phyloP scores from a whole-genome alignment of 768 basidiomycete genomes.

The Cystoderma amianthinum region DNA sequence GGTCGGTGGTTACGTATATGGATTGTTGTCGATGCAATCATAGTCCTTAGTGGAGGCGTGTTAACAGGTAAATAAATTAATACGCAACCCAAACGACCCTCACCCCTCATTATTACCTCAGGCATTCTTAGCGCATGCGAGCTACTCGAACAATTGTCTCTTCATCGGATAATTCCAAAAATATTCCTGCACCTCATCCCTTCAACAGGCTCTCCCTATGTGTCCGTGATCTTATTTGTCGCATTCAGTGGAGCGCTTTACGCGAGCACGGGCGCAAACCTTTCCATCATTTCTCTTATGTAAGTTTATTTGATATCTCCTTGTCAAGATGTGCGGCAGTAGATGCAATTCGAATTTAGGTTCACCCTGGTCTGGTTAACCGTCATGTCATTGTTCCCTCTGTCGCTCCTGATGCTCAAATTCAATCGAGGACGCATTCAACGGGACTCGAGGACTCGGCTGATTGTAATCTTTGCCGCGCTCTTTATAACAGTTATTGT shows the following conservation, averaged over 20 bases:
- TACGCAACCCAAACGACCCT: not conserved
- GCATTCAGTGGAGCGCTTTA: slow-evolving; percentile 47
- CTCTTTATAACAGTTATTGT: slow-evolving; percentile 33
- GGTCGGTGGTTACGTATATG: slow-evolving; percentile 57
- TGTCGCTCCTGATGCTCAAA: slow-evolving; percentile 51
- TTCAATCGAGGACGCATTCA: slow-evolving; percentile 59
- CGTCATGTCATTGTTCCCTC: slow-evolving; percentile 58
- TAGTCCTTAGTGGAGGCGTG: slow-evolving; percentile 70
- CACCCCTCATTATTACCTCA: slow-evolving; percentile 9
- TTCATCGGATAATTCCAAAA: slow-evolving; percentile 54
- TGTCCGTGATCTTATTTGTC: slow-evolving; percentile 44
- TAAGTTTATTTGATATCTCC: slow-evolving; percentile 16
- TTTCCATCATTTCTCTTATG: slow-evolving; percentile 55
- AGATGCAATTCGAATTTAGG: slow-evolving; percentile 30
- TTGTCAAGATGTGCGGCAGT: too few relatives aligned
- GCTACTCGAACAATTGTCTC: slow-evolving; percentile 48
- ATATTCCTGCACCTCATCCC: slow-evolving; percentile 42
- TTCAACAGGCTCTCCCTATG: slow-evolving; percentile 41
- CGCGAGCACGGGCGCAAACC: slow-evolving; percentile 44
- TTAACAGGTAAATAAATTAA: slow-evolving; percentile 43
- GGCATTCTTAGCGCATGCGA: slow-evolving; percentile 55
- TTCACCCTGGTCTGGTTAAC: slow-evolving; percentile 64
- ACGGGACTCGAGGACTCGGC: slow-evolving; percentile 29
- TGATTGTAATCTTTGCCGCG: slow-evolving; percentile 33
- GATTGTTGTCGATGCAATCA: slow-evolving; percentile 59